Evolutionary conservation across 257 asterid species (phyloP), one percentile per base, ranked within the genome.

Genomic region (Sherardia arvensis): DNA sequence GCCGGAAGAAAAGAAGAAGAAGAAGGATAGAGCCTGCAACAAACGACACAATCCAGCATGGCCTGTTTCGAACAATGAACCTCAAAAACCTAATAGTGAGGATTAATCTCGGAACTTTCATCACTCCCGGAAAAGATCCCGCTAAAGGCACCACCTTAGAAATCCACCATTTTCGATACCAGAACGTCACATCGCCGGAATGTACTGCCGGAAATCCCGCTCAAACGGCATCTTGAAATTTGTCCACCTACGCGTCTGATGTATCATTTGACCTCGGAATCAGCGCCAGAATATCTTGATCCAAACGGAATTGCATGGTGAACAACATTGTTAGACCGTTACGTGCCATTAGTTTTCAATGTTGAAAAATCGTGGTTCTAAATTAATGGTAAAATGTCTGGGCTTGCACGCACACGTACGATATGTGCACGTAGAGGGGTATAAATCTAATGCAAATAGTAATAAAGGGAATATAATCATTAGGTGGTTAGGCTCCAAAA

Each of bases 121-220:
- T 21, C 25, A 72, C 14, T 9, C 74, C 78, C 14, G 27, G 56
- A 65, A 62, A 23, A 0, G 64, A 18, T 26, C 63, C 67, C 1
- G 30, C 65, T 0, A 64, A 74, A 69, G 61, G 64, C 23, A 59
- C 23, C 17, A 73, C 70, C 3, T 33, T 38, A 21, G 54, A 60
- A 36, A 68, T 76, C 84, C 84, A 79, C 84, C 84, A 79, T 27
- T 70, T 18, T 66, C 61, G 62, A 49, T 76, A 76, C 22, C 40
- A 49, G 3, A 8, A 71, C 61, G 62, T 74, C 82, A 43, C 64
- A 78, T 68, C 8, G 72, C 36, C 7, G 80, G 82, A 68, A 65
- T 12, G 1, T 70, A 71, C 38, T 73, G 26, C 14, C 14, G 49
- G 8, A 45, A 55, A 26, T 45, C 72, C 1, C 45, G 22, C 34